Conservation (phyloP, 2,329 filamentous ascomycete genomes). For the Aureobasidium sp. region DNA sequence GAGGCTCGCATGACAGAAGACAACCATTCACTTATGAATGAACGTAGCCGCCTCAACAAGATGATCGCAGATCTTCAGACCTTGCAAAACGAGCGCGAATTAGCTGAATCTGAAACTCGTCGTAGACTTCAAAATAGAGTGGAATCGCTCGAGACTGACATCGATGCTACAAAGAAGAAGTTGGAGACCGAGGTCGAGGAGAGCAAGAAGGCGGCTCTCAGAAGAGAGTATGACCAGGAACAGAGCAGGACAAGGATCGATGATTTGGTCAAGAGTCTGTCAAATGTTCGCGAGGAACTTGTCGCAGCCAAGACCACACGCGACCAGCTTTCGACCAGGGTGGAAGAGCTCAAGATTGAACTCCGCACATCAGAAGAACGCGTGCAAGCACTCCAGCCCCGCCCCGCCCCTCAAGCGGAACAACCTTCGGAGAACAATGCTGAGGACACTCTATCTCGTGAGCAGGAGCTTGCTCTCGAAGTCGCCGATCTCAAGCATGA, state of each 20-base stretch:
- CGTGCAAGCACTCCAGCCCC: constrained; percentile 71
- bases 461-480: constrained; percentile 77
- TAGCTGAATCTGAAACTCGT: constrained; percentile 72
- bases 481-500: constrained; percentile 81
- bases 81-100: constrained; percentile 84
- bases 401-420: constrained; percentile 58
- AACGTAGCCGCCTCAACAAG: constrained; percentile 75
- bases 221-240: constrained; percentile 84
- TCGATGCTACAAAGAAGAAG: constrained; percentile 73
- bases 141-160: constrained; percentile 71
- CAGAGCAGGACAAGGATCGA: constrained; percentile 89
- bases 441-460: constrained; percentile 50
- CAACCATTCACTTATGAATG: constrained; percentile 75
- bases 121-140: constrained; percentile 72
- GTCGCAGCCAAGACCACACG: constrained; percentile 78
- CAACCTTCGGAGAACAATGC: constrained; percentile 27
- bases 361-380: constrained; percentile 85
- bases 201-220: constrained; percentile 69
- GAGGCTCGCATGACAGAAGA: constrained; percentile 83
- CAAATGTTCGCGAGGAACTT: constrained; percentile 78
- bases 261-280: constrained; percentile 73
- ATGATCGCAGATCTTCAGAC: constrained; percentile 79
- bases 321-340: constrained; percentile 81
- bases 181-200: constrained; percentile 78
- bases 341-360: constrained; percentile 84